Evolutionary conservation across 1,139 yeast genomes (phyloP).

Genomic region (Eremothecium gossypii): DNA sequence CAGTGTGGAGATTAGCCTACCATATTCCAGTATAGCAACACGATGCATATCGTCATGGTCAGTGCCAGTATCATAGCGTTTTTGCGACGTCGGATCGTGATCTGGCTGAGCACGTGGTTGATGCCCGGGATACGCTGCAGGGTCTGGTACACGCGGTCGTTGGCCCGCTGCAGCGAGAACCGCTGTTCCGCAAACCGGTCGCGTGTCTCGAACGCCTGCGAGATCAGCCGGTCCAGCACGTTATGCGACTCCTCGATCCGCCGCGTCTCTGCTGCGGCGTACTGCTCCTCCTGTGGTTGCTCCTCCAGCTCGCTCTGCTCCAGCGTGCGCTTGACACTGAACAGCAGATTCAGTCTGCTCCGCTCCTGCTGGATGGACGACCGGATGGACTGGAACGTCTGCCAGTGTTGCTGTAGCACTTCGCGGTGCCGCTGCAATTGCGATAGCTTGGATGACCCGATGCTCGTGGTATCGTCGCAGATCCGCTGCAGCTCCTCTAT

Average conservation of each 20-base stretch:
- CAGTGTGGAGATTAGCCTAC: neutral
- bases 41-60: slow-evolving; percentile 63
- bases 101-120: slow-evolving; percentile 63
- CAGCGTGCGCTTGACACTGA: slow-evolving; percentile 72
- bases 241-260: slow-evolving; percentile 67
- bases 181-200: slow-evolving; percentile 76
- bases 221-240: slow-evolving; percentile 68
- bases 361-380: slow-evolving; percentile 62
- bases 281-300: slow-evolving; percentile 43
- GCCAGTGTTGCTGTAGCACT: slow-evolving; percentile 58
- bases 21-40: slow-evolving; percentile 47
- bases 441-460: slow-evolving; percentile 65
- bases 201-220: slow-evolving; percentile 81
- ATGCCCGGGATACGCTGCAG: slow-evolving; percentile 74
- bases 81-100: slow-evolving; percentile 80
- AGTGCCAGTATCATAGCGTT: slow-evolving; percentile 78
- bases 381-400: slow-evolving; percentile 52
- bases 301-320: slow-evolving; percentile 20
- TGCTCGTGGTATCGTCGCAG: slow-evolving; percentile 49
- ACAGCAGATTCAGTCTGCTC: slow-evolving; percentile 61
- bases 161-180: slow-evolving; percentile 52
- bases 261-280: slow-evolving; percentile 66
- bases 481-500: slow-evolving; percentile 33
- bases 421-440: slow-evolving; percentile 82
- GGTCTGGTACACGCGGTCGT: slow-evolving; percentile 50